Evolutionary conservation across 116 monocot genomes (phyloP).

Genomic region (Iris pallida): DNA sequence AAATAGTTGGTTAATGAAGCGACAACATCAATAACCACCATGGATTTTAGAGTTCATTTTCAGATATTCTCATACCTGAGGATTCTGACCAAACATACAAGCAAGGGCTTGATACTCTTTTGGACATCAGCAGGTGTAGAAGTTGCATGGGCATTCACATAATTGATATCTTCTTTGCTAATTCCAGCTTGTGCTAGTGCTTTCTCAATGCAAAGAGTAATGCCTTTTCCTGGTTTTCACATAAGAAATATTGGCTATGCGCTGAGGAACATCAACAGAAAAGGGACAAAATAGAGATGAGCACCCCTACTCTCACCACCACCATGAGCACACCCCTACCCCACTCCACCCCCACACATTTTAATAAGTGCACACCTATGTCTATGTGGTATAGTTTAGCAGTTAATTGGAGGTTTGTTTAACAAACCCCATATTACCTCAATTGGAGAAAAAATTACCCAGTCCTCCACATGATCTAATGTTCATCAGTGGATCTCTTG

Average conservation of each 20-base stretch:
- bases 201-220: slow-evolving; percentile 77
- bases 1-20: neutral
- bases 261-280: neutral
- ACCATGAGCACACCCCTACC: too few species aligned
- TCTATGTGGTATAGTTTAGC: too few species aligned
- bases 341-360: too few species aligned
- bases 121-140: slow-evolving; percentile 70
- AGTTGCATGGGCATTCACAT: slow-evolving; percentile 95
- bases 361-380: too few species aligned
- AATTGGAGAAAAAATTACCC: too few species aligned
- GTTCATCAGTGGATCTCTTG: too few species aligned
- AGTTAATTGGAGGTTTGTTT: too few species aligned
- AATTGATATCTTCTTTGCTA: slow-evolving; percentile 72
- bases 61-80: slow-evolving; percentile 34
- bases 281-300: neutral
- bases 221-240: slow-evolving; percentile 46
- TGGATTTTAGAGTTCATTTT: neutral
- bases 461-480: too few species aligned
- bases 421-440: too few species aligned
- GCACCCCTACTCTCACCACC: too few species aligned
- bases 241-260: neutral
- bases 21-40: neutral
- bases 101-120: slow-evolving; percentile 84
- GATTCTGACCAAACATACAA: slow-evolving; percentile 69
- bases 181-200: slow-evolving; percentile 72